These are phyloP conservation scores for Pythium aquatile DNA, from an alignment of 352 stramenopile species.

Conservation along the genomic window DNA sequence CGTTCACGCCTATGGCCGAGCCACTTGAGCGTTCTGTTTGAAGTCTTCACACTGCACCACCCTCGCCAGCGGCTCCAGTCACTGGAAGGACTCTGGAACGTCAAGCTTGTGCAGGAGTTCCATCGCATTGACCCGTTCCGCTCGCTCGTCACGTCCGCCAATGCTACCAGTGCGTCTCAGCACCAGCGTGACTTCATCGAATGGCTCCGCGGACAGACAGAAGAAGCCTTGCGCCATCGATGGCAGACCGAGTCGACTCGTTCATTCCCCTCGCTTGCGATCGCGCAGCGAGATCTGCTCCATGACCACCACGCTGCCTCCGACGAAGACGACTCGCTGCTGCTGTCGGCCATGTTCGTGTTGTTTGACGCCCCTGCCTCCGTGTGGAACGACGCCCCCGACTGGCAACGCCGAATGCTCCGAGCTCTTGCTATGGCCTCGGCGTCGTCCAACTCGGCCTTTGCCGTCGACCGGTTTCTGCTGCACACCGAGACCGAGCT, in stretches of 20 bases:
- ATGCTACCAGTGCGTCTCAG: constrained; percentile 1
- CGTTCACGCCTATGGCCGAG: constrained; percentile 13
- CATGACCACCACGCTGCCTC: constrained; percentile 2
- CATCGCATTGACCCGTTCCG: constrained; percentile 22
- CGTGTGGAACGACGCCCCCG: constrained; percentile 14
- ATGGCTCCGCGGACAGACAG: constrained; percentile 23
- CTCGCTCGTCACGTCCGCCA: constrained; percentile 13
- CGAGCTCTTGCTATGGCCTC: constrained; percentile 8
- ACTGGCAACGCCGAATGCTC: constrained; percentile 24
- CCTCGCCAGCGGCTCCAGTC: constrained; percentile 32
- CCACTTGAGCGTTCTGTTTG: constrained; percentile 50
- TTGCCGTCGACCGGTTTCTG: constrained; percentile 24
- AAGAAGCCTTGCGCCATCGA: constrained; percentile 21
- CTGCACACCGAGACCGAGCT: constrained; percentile 9
- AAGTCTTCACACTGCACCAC: constrained; percentile 56
- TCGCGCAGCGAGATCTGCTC: constrained; percentile 17
- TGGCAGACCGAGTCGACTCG: constrained; percentile 18
- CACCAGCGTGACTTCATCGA: constrained; percentile 22
- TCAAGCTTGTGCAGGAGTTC: constrained; percentile 41
- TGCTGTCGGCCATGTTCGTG: constrained; percentile 24
- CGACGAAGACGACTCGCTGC: constrained; percentile 8
- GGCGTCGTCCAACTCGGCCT: constrained; percentile 5
- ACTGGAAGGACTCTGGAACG: constrained; percentile 37
- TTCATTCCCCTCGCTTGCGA: constrained; percentile 19
- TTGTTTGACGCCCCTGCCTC: constrained; percentile 23